Conservation (phyloP, 352 stramenopile species). For the Pythium oligandrum region DNA sequence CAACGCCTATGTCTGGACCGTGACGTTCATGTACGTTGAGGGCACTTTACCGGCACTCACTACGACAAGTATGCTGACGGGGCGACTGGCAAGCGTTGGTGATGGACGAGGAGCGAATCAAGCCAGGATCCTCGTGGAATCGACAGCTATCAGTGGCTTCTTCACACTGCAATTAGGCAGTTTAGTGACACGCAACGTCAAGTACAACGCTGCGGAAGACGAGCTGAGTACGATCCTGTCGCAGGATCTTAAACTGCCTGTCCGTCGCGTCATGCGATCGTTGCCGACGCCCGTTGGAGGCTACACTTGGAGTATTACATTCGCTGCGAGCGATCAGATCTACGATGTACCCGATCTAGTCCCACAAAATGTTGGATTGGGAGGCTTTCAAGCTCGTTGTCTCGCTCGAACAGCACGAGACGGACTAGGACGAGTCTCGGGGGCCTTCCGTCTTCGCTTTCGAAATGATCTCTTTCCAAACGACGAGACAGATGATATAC, state of each 20-base stretch:
- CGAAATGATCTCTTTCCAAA: constrained; percentile 68
- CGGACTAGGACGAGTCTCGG: constrained; percentile 57
- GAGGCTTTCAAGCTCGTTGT: constrained; percentile 45
- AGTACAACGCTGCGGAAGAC: constrained; percentile 47
- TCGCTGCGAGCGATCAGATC: constrained; percentile 48
- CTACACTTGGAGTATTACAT: constrained; percentile 79
- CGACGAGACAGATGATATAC: constrained; percentile 66
- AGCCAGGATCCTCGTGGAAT: constrained; percentile 50
- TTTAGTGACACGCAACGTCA: constrained; percentile 61
- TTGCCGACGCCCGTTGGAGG: constrained; percentile 30
- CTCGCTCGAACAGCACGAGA: constrained; percentile 48
- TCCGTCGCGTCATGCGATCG: constrained; percentile 51
- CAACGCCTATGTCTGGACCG: constrained; percentile 67
- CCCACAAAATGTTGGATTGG: constrained; percentile 44
- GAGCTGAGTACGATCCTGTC: constrained; percentile 56
- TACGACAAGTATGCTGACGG: constrained; percentile 44
- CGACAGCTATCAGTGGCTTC: constrained; percentile 53
- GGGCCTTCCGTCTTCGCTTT: constrained; percentile 66
- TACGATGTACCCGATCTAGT: constrained; percentile 61
- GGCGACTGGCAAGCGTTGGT: constrained; percentile 45
- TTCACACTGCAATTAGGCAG: constrained; percentile 61
- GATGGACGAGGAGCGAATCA: constrained; percentile 35
- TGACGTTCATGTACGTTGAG: constrained; percentile 73
- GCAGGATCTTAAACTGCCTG: constrained; percentile 49
- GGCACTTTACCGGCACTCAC: constrained; percentile 47